Base-by-base conservation (phyloP, 768 basidiomycete species). In the Naganishia kalamii region DNA sequence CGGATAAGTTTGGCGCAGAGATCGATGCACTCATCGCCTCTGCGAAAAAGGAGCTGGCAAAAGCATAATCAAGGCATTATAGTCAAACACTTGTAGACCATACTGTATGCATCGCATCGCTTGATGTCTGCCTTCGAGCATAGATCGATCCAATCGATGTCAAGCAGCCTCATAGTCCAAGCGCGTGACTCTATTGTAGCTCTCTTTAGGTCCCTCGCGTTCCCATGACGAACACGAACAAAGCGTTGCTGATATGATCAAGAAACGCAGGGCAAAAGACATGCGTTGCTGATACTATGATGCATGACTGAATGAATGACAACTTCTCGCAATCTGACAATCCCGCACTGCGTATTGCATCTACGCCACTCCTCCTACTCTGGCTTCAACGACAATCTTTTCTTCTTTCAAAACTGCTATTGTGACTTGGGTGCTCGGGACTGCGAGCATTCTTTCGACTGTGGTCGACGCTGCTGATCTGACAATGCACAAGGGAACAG, bases 21-120 rank as follows among this genome's bases (percentile, higher is more conserved):
- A 52, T 79, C 46, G 76, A 78, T 61, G 71, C 63, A n/a, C 51
- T 72, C 30, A 43, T 77, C 44, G 62, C 62, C 0, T 65, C 69
- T 46, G 76, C 74, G 12, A 79, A 77, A 71, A 77, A 77, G 70
- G 77, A 78, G 60, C 71, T 79, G 46, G 77, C 74, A 5, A 75
- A 77, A 68, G 75, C 63, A 25, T 75, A 68, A 35, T 57, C 21
- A n/a, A n/a, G n/a, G 23, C 48, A 30, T 49, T 27, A 13, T 49
- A 30, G 27, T n/a, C n/a, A n/a, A n/a, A n/a, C n/a, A 29, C 27
- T 41, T 41, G 40, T 41, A 41, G 19, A 41, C 40, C n/a, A n/a
- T n/a, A n/a, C n/a, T n/a, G n/a, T n/a, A n/a, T n/a, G n/a, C n/a
- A n/a, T n/a, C n/a, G n/a, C n/a, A n/a, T n/a, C n/a, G n/a, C n/a